Conservation (phyloP, 2,329 filamentous ascomycete genomes). For the Ascochyta koolunga region DNA sequence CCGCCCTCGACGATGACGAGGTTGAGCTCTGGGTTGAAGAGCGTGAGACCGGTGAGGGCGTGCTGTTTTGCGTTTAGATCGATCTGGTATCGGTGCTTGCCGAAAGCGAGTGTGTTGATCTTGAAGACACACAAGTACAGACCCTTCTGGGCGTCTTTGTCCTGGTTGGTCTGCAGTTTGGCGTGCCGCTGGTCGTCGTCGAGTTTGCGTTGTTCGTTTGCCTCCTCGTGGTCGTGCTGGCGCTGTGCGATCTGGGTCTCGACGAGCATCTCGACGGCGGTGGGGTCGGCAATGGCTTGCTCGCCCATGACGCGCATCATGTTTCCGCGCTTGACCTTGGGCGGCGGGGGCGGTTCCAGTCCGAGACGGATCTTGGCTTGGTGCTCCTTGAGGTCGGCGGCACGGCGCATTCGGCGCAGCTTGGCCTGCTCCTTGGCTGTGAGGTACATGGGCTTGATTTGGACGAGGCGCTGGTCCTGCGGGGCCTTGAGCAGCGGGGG, state of each 20-base stretch:
- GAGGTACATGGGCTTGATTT: conserved; percentile 88
- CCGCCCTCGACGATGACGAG: conserved; percentile 93
- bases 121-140: conserved; percentile 88
- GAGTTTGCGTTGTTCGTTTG: conserved; percentile 85
- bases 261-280: conserved; percentile 92
- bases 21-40: conserved; percentile 88
- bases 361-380: conserved; percentile 95
- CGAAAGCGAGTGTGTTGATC: conserved; percentile 86
- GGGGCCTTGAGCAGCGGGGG: conserved; percentile 90
- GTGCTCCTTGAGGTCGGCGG: conserved; percentile 92
- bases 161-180: conserved; percentile 82
- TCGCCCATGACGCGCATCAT: conserved; percentile 96
- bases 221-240: conserved; percentile 74
- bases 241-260: conserved; percentile 92
- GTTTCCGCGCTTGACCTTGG: conserved; percentile 97
- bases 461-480: conserved; percentile 80
- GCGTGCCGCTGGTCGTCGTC: conserved; percentile 86
- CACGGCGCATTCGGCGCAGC: conserved; percentile 83
- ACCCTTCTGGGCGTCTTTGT: conserved; percentile 85
- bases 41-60: conserved; percentile 83
- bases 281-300: conserved; percentile 92
- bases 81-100: conserved; percentile 92
- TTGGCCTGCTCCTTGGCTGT: conserved; percentile 92
- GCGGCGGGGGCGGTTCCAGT: conserved; percentile 84
- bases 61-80: conserved; percentile 90